Evolutionary conservation across 306 rosid genomes (phyloP), one percentile per base, ranked within the genome.

Genomic region (Vigna reflexopilosa): DNA sequence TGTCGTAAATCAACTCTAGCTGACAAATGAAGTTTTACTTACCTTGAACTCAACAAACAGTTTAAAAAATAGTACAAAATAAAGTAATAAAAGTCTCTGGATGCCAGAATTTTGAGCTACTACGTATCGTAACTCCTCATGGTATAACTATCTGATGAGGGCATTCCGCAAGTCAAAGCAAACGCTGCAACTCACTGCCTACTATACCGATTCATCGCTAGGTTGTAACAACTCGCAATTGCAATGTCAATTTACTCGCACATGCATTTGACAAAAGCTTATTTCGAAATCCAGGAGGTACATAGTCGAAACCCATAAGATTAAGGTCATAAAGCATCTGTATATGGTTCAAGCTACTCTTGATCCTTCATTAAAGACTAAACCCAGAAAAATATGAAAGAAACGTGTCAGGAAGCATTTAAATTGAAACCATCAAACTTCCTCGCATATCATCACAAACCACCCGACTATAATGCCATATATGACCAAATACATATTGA

Each of bases 21-120:
- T 32, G 72, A 85, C 70, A 81, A 58, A 44, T 74, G 71, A 77
- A 62, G 36, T 77, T 73, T 13, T 51, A 71, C 80, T 80, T 56
- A 28, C 69, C 36, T 64, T 80, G 77, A 81, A 67, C 65, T 28
- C 67, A 13, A 50, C 40, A 45, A 76, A 51, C 36, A 51, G 65
- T 47, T 28, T 17, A 2, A 58, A 67, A 75, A 59, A 4, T 28
- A 26, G 22, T 2, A 26, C 55, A 48, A 8, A 49, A 11, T n/a
- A 75, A 48, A 54, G 28, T 57, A 42, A 70, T 47, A 34, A 75
- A 59, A 76, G 15, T 57, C 24, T 69, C 61, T 15, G 62, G 64
- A 76, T 26, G 81, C 62, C 76, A 40, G 54, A 76, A 38, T 32
- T 69, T 64, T 45, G 42, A 54, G 45, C 5, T 17, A 4, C 26